These are phyloP conservation scores for Polytrichum formosum DNA, from an alignment of 225 moss, liverwort and hornwort species.

Conservation along the genomic window DNA sequence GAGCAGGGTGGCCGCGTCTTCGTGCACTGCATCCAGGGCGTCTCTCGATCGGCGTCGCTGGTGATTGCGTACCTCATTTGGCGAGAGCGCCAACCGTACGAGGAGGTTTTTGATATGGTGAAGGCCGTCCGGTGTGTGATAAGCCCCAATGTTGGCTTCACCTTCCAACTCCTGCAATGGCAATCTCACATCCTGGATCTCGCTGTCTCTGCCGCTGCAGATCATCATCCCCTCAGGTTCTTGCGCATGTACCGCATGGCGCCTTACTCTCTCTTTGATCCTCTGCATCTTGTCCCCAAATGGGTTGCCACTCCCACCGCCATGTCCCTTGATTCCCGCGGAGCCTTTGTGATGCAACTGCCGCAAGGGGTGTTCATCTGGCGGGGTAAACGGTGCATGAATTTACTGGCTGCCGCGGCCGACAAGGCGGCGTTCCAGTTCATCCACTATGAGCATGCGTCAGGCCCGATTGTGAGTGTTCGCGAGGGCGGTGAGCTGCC, in stretches of 20 bases:
- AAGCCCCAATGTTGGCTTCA: constrained; percentile 86
- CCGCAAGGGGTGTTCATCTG: constrained; percentile 73
- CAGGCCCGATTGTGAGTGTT: constrained; percentile 49
- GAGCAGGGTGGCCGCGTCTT: constrained; percentile 73
- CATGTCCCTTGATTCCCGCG: constrained; percentile 69
- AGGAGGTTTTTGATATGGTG: constrained; percentile 72
- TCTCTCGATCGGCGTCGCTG: constrained; percentile 79
- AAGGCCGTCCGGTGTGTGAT: constrained; percentile 62
- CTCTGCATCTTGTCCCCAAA: constrained; percentile 78
- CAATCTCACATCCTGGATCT: constrained; percentile 50
- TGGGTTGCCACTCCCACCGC: constrained; percentile 35
- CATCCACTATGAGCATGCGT: constrained; percentile 77
- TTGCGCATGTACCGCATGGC: constrained; percentile 70
- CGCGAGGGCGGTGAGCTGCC: constrained; percentile 69
- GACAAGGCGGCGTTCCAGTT: constrained; percentile 82
- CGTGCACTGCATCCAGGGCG: constrained; percentile 88
- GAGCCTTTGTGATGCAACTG: constrained; percentile 76
- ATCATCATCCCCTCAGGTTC: constrained; percentile 12
- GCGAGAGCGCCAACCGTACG: constrained; percentile 62
- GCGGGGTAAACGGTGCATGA: constrained; percentile 59
- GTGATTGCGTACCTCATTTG: constrained; percentile 94
- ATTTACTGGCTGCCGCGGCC: constrained; percentile 50
- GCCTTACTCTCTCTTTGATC: constrained; percentile 79
- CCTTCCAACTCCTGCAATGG: constrained; percentile 92
- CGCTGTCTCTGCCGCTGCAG: background rate